Percentiles rank a stretch among this genome's conserved stretches.
These are phyloP conservation scores for Ampelocalamus luodianensis DNA, from an alignment of 176 grass and related monocot genomes.

Conservation along the genomic window DNA sequence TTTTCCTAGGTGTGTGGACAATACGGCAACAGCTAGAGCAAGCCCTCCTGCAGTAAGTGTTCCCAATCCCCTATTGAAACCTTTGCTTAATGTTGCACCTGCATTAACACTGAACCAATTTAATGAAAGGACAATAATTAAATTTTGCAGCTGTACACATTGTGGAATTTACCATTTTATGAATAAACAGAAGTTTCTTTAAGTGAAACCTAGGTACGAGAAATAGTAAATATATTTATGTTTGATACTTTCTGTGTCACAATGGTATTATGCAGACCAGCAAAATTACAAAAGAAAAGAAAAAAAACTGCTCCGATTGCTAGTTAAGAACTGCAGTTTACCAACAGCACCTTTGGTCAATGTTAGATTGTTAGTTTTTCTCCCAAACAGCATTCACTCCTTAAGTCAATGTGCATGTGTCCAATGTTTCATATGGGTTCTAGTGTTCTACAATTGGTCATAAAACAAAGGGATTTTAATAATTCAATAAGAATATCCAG, in stretches of 20 bases:
- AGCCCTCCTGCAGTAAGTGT: conserved; percentile 83
- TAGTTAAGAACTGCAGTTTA: not conserved
- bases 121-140: not conserved
- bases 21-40: conserved; percentile 74
- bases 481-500: not conserved
- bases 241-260: not conserved
- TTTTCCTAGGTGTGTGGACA: conserved; percentile 61
- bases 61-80: conserved; percentile 80
- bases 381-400: not conserved
- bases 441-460: conserved; percentile 8
- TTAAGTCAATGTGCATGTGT: not conserved
- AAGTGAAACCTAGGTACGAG: not conserved
- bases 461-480: not conserved
- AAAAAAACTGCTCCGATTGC: not conserved
- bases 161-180: not conserved
- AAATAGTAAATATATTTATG: not conserved
- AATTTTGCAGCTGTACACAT: conserved; percentile 6
- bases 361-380: not conserved
- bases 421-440: not conserved
- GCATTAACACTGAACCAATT: conserved; percentile 39
- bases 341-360: not conserved
- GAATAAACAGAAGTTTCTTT: not conserved
- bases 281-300: not conserved
- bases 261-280: not conserved
- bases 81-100: conserved; percentile 98